These are phyloP conservation scores for Fomitopsis betulina DNA, from an alignment of 1,284 basidiomycete species.

Conservation along the genomic window DNA sequence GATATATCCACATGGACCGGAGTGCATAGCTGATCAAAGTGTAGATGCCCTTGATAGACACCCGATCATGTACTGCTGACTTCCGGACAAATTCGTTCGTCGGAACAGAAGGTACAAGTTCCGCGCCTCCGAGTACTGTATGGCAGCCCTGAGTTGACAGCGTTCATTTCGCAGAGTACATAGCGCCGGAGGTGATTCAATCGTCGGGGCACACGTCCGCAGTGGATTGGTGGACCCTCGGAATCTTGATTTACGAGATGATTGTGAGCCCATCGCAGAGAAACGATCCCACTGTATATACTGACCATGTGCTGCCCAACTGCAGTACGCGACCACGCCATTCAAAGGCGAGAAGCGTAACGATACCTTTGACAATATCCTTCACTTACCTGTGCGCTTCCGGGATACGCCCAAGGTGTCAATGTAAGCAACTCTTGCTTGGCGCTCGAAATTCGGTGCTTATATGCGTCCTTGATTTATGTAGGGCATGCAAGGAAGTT, in stretches of 20 bases:
- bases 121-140: conserved; percentile 15
- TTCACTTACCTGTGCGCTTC: conserved; percentile 85
- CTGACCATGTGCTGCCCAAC: conserved; percentile 9
- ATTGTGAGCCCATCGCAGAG: conserved; percentile 65
- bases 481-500: conserved; percentile 82
- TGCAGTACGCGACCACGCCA: conserved; percentile 92
- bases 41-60: conserved; percentile 89
- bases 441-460: conserved; percentile 1
- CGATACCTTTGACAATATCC: conserved; percentile 96
- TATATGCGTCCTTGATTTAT: not conserved
- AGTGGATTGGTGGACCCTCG: conserved; percentile 99
- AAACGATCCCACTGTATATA: not conserved
- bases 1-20: conserved; percentile 16
- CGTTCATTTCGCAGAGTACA: conserved; percentile 70
- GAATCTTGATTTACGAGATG: conserved; percentile 99
- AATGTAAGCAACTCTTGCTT: conserved; percentile 48
- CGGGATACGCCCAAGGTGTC: conserved; percentile 84
- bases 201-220: conserved; percentile 97
- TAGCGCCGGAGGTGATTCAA: conserved; percentile 98
- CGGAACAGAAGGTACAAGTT: conserved; percentile 86
- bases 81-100: conserved; percentile 99
- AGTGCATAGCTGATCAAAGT: conserved; percentile 15
- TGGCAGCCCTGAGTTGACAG: not conserved
- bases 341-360: conserved; percentile 97
- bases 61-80: conserved; percentile 94